Evolutionary conservation across 73 alveolate species (phyloP).

Genomic region (Paramecium primaurelia): DNA sequence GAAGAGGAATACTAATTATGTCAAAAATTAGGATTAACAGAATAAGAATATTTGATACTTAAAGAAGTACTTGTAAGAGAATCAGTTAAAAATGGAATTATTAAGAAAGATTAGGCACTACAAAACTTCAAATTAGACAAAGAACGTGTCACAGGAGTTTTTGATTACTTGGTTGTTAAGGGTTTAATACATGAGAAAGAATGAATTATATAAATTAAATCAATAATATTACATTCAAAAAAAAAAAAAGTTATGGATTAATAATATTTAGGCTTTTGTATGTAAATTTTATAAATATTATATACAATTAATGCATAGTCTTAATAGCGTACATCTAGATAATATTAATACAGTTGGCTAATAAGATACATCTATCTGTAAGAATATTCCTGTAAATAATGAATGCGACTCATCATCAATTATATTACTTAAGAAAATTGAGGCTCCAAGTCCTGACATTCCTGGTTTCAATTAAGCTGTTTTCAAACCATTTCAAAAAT

Average conservation of each 20-base stretch:
- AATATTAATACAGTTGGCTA: neutral
- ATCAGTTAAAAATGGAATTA: slow-evolving; percentile 46
- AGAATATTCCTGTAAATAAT: neutral
- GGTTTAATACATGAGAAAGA: slow-evolving; percentile 49
- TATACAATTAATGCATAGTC: neutral
- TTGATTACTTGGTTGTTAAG: slow-evolving; percentile 53
- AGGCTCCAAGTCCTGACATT: slow-evolving; percentile 3
- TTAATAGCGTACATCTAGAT: slow-evolving; percentile 1
- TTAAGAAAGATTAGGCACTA: slow-evolving; percentile 54
- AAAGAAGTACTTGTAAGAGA: slow-evolving; percentile 59
- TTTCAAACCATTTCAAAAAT: neutral
- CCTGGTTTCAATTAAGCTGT: neutral
- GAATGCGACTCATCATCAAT: neutral
- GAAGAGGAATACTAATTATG: slow-evolving; percentile 55
- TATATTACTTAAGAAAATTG: neutral
- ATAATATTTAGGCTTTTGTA: neutral
- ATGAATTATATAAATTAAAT: slow-evolving; percentile 14
- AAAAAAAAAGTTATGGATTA: neutral
- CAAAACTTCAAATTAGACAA: slow-evolving; percentile 53
- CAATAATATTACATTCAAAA: neutral
- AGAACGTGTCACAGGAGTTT: slow-evolving; percentile 58
- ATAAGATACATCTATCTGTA: neutral
- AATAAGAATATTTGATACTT: slow-evolving; percentile 52
- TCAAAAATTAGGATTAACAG: slow-evolving; percentile 53
- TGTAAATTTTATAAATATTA: neutral